A percentile compares a stretch with the other conserved stretches of the same genome.
Evolutionary conservation across 1,284 basidiomycete species (phyloP).

Genomic region (Tylopilus sp.): DNA sequence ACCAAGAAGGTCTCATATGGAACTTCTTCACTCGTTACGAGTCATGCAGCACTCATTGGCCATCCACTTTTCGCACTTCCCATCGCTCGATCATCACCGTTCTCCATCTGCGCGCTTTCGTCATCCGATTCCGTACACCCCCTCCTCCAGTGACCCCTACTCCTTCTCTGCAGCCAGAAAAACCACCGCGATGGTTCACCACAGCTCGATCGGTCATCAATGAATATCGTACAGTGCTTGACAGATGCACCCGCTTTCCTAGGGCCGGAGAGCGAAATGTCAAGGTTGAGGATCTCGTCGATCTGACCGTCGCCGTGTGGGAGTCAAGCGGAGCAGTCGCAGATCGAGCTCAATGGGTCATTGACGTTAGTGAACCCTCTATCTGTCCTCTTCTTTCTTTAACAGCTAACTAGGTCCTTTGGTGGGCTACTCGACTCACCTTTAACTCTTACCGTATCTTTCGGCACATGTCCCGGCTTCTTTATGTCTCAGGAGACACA

Average conservation of each 20-base stretch:
- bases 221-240: slow-evolving; percentile 66
- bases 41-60: slow-evolving; percentile 66
- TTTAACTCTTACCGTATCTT: slow-evolving; percentile 86
- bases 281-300: slow-evolving; percentile 81
- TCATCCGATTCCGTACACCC: slow-evolving; percentile 43
- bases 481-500: slow-evolving; percentile 61
- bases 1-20: slow-evolving; percentile 45
- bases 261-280: slow-evolving; percentile 78
- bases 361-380: slow-evolving; percentile 53
- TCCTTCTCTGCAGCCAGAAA: slow-evolving; percentile 22
- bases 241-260: slow-evolving; percentile 73
- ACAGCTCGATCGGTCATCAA: slow-evolving; percentile 63
- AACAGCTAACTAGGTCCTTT: slow-evolving; percentile 56
- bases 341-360: slow-evolving; percentile 64
- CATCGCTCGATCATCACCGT: slow-evolving; percentile 69
- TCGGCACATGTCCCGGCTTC: slow-evolving; percentile 75
- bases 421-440: slow-evolving; percentile 88
- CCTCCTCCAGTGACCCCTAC: slow-evolving; percentile 15
- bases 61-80: slow-evolving; percentile 64
- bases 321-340: slow-evolving; percentile 60
- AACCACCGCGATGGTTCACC: slow-evolving; percentile 56
- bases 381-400: not conserved
- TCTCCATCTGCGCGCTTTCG: slow-evolving; percentile 70
- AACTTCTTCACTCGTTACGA: slow-evolving; percentile 62
- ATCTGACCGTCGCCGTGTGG: slow-evolving; percentile 81